Evolutionary conservation across 1,139 yeast species (phyloP), one percentile per base, ranked within the genome.

Genomic region (Hanseniaspora gamundiae): DNA sequence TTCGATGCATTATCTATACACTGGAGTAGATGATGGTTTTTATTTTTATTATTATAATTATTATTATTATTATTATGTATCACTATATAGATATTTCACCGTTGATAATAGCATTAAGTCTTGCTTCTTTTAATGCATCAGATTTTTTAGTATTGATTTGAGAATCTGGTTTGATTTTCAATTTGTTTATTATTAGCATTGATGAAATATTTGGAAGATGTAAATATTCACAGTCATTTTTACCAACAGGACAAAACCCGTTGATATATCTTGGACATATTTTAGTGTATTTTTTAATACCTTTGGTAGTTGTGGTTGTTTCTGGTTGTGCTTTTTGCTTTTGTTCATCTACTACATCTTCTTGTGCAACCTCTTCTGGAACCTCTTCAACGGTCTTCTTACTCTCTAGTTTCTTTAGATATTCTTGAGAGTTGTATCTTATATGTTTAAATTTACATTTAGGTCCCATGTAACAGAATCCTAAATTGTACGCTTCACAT

Each of bases 381-480:
- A 8, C 16, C 27, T 22, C n/a, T 24, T 36, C 17, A 6, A 17
- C 28, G 4, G 13, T 29, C 17, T 33, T 17, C 11, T 17, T 7
- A 7, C 19, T 17, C 11, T 19, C 24, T 2, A 10, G n/a, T 14
- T 22, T 19, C 13, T 13, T 33, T 14, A 19, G 22, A n/a, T 33
- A 14, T 11, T 17, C 36, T 19, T 17, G 24, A 2, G 22, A 11
- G 2, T 16, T 11, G 22, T 11, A 14, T 19, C 22, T 69, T 7
- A 86, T 74, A 58, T 93, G 99, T 53, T 95, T 73, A 54, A 79
- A 79, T 11, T 76, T 70, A 64, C 99, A 91, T 38, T 71, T 72
- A 6, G 96, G 94, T 0, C 99, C 99, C 51, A 80, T 83, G 13
- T 87, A 86, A 65, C 99, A 91, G 59, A 86, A 91, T 0, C 98